Evolutionary conservation across 2,329 filamentous ascomycete species (phyloP), one percentile per base, ranked within the genome.

Genomic region (Calonectria ilicicola): DNA sequence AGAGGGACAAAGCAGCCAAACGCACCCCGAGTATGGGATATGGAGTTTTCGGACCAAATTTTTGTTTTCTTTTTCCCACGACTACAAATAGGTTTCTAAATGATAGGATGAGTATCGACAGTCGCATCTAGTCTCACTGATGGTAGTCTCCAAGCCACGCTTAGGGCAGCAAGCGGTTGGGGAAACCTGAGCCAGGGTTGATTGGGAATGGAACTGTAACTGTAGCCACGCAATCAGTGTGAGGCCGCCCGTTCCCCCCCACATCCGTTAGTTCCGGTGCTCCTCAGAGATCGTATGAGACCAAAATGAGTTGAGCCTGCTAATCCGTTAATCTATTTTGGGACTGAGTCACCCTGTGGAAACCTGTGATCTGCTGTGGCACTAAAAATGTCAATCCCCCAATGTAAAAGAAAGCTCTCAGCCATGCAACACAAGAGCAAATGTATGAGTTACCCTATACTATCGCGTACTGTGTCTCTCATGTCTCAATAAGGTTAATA

Each of bases 1-100:
- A 64, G 64, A 62, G 58, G 68, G 70, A 68, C 49, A 74, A 70
- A 74, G 68, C 70, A 73, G 72, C 72, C 67, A 67, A 67, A 66
- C 64, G 72, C 56, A 58, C 73, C 32, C 42, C 66, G 65, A 69
- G 76, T 49, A 75, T 66, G 67, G 71, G 72, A 72, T 56, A 65
- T 70, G 78, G 78, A 80, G 78, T 79, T 79, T 77, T 69, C 66
- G 77, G 72, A 26, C 68, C 40, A 65, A 60, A 46, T 63, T 73
- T 67, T 73, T 75, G 58, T 70, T 47, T 75, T 75, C 10, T 51
- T 75, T 67, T 71, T 38, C 46, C 67, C 46, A 70, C 53, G 67
- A 47, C 68, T 72, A 56, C 67, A 72, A 40, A 68, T 42, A 72
- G 29, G 65, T 53, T 69, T 58, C 38, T 67, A 64, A 65, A 60